Evolutionary conservation across 2,329 filamentous ascomycete species (phyloP).

Genomic region (Xylaria arbuscula): DNA sequence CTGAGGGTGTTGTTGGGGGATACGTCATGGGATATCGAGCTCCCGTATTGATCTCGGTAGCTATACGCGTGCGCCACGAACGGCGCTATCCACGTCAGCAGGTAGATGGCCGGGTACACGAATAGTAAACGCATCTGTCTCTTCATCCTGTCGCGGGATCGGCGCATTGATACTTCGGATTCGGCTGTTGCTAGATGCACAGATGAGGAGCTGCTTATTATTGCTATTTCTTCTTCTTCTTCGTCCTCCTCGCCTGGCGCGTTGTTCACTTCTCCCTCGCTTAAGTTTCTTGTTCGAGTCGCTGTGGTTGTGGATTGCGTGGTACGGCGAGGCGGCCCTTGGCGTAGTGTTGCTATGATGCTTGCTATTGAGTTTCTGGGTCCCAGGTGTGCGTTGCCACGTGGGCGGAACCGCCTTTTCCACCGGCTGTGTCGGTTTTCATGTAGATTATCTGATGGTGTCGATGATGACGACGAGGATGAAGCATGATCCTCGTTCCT

Average conservation of each 20-base stretch:
- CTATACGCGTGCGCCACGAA: conserved; percentile 72
- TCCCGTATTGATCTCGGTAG: conserved; percentile 56
- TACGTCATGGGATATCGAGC: not conserved
- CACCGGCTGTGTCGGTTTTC: not conserved
- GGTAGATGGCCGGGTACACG: conserved; percentile 79
- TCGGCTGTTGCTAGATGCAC: conserved; percentile 43
- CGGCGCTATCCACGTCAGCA: conserved; percentile 77
- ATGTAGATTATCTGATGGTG: not conserved
- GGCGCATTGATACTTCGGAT: conserved; percentile 49
- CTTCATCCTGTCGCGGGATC: conserved; percentile 66
- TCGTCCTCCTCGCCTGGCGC: not conserved
- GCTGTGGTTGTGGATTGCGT: not conserved
- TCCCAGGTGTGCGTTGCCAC: not conserved
- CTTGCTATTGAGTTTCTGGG: conserved; percentile 34
- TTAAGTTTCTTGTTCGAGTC: not conserved
- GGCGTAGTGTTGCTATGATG: conserved; percentile 33
- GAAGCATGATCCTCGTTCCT: not conserved
- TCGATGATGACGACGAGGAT: not conserved
- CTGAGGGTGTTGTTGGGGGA: too few relatives aligned
- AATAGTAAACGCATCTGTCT: conserved; percentile 78
- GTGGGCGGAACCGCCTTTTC: conserved; percentile 10
- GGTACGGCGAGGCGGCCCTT: conserved; percentile 8
- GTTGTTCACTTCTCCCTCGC: not conserved
- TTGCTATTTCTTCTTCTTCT: not conserved
- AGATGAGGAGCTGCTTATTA: conserved; percentile 23